Conservation (phyloP, 352 stramenopile genomes). For the Phytophthora brassicae region DNA sequence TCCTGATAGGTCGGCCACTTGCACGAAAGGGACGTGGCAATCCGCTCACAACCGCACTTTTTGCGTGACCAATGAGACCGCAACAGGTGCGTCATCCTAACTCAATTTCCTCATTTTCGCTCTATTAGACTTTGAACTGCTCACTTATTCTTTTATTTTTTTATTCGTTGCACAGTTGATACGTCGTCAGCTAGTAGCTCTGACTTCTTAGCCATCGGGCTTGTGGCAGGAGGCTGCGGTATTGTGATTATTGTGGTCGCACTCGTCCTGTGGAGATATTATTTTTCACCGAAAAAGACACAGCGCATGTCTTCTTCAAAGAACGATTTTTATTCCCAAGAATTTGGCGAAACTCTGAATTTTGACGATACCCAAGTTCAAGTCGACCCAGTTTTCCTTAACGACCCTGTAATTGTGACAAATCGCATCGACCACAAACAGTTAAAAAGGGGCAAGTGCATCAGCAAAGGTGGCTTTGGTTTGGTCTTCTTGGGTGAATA, state of each 20-base stretch:
- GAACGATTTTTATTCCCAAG: constrained; percentile 29
- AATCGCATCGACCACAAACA: constrained; percentile 46
- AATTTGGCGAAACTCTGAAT: constrained; percentile 33
- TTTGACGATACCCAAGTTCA: constrained; percentile 39
- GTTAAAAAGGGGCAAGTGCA: constrained; percentile 39
- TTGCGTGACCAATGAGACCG: constrained; percentile 20
- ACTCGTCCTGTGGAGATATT: constrained; percentile 17
- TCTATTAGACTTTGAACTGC: too few species aligned
- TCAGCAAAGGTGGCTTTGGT: constrained; percentile 51
- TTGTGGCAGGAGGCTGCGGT: constrained; percentile 26
- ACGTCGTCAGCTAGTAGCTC: constrained; percentile 13
- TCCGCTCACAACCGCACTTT: constrained; percentile 30
- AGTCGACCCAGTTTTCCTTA: constrained; percentile 34
- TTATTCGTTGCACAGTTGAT: background rate
- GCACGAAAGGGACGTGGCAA: constrained; percentile 31
- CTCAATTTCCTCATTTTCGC: background rate
- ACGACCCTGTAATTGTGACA: constrained; percentile 51
- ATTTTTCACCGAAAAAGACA: constrained; percentile 12
- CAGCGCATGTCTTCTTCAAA: constrained; percentile 34
- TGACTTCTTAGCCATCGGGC: constrained; percentile 25
- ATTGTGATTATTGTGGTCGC: constrained; percentile 20
- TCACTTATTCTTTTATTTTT: background rate
- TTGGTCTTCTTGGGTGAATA: constrained; percentile 54
- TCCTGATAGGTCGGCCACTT: constrained; percentile 18
- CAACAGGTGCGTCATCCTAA: constrained; percentile 15